phyloP scores from a whole-genome alignment of 192 early-diverging fungal genomes.

The Fimicolochytrium jonesii region DNA sequence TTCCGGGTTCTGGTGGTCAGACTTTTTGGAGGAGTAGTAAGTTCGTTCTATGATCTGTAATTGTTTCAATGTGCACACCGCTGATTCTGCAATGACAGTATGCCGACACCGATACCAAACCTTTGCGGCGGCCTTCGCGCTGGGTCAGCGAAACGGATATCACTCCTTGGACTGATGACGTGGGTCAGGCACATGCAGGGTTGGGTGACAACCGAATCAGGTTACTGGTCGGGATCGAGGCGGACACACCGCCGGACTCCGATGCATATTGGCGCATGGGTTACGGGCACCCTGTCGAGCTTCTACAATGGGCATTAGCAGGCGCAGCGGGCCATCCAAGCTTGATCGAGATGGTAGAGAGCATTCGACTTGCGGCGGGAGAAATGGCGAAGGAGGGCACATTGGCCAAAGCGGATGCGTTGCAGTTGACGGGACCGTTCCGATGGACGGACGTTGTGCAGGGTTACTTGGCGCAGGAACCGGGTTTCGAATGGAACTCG shows the following conservation, averaged over 20 bases:
- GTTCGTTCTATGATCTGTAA: background rate
- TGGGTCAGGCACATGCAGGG: background rate
- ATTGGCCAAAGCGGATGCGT: slow-evolving; percentile 1
- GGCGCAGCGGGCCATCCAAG: slow-evolving; percentile 5
- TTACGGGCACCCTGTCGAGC: slow-evolving; percentile 13
- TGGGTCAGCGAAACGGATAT: slow-evolving; percentile 8
- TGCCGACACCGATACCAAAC: slow-evolving; percentile 18
- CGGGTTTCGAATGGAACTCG: slow-evolving; percentile 3
- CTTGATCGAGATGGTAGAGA: slow-evolving; percentile 10
- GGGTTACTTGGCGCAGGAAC: background rate
- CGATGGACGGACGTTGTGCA: slow-evolving; percentile 8
- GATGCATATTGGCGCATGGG: slow-evolving; percentile 23
- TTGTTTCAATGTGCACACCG: background rate
- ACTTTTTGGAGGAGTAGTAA: slow-evolving; percentile 20
- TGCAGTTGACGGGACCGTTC: slow-evolving; percentile 17
- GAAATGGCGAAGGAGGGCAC: background rate
- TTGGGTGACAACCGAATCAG: background rate
- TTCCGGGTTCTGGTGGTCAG: slow-evolving; percentile 10
- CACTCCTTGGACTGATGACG: slow-evolving; percentile 1
- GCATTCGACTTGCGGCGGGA: background rate
- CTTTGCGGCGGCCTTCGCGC: slow-evolving; percentile 13
- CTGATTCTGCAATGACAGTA: background rate
- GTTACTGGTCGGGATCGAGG: slow-evolving; percentile 18
- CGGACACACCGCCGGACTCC: background rate
- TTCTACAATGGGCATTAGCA: slow-evolving; percentile 14